phyloP scores from a whole-genome alignment of 371 early-diverging fungal genomes.

The Blakeslea trispora region DNA sequence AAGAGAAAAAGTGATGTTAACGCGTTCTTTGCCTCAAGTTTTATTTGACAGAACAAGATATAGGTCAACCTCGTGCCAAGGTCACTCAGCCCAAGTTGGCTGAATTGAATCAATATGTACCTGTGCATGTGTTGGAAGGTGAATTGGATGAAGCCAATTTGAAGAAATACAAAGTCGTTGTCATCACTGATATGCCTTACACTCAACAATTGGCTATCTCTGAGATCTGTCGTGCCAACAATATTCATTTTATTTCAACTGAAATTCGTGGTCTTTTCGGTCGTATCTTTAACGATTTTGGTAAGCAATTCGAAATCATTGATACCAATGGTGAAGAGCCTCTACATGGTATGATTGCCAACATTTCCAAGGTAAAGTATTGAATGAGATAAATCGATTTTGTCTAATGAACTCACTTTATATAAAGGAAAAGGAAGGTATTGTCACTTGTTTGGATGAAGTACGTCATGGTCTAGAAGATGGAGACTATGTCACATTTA shows the following conservation, averaged over 20 bases:
- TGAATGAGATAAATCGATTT: background rate
- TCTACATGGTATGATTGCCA: slow-evolving; percentile 93
- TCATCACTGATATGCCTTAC: slow-evolving; percentile 81
- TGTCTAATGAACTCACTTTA: slow-evolving; percentile 13
- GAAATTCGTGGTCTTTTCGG: slow-evolving; percentile 95
- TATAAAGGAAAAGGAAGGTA: slow-evolving; percentile 75
- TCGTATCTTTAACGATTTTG: slow-evolving; percentile 97
- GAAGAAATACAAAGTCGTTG: slow-evolving; percentile 84
- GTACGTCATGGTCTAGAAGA: slow-evolving; percentile 96
- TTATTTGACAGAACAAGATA: slow-evolving; percentile 87
- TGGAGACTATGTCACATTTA: slow-evolving; percentile 95
- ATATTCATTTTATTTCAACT: slow-evolving; percentile 93
- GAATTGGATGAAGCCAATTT: slow-evolving; percentile 76
- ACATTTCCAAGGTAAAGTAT: slow-evolving; percentile 65
- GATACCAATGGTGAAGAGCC: slow-evolving; percentile 98
- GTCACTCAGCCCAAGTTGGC: slow-evolving; percentile 85
- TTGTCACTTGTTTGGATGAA: slow-evolving; percentile 96
- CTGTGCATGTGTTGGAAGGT: slow-evolving; percentile 81
- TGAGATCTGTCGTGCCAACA: slow-evolving; percentile 81
- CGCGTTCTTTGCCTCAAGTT: slow-evolving; percentile 73
- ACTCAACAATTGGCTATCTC: slow-evolving; percentile 87
- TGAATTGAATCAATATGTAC: slow-evolving; percentile 98
- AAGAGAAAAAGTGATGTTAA: no score
- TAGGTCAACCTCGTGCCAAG: slow-evolving; percentile 90
- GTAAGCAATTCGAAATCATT: slow-evolving; percentile 80